phyloP scores from a whole-genome alignment of 768 basidiomycete genomes.

The Hemileccinum impolitum region DNA sequence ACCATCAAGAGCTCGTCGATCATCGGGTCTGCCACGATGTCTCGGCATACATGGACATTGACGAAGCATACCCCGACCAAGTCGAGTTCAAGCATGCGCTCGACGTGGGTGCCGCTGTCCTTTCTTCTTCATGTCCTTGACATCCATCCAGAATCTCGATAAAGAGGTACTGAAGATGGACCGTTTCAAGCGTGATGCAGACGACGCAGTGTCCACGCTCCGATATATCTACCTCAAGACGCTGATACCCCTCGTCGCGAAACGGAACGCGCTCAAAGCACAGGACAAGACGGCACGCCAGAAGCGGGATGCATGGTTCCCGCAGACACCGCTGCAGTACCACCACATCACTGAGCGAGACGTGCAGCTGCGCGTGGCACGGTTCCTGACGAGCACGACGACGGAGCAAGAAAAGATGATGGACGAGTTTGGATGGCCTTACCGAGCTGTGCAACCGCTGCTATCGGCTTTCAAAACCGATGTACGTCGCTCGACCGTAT shows the following conservation, averaged over 20 bases:
- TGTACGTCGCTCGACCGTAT: conserved; percentile 29
- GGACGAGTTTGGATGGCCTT: conserved; percentile 50
- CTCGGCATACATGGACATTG: conserved; percentile 28
- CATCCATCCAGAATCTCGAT: conserved; percentile 18
- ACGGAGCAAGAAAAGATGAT: conserved; percentile 45
- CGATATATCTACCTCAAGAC: conserved; percentile 32
- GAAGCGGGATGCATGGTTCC: conserved; percentile 31
- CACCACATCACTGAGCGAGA: conserved; percentile 36
- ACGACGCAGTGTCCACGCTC: conserved; percentile 27
- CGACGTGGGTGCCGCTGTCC: conserved; percentile 8
- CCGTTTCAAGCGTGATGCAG: conserved; percentile 21
- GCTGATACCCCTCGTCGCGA: conserved; percentile 15
- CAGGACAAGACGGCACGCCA: conserved; percentile 22
- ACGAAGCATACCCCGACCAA: conserved; percentile 22
- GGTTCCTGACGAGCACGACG: conserved; percentile 36
- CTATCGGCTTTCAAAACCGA: conserved; percentile 37
- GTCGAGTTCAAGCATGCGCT: conserved; percentile 26
- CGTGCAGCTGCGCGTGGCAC: conserved; percentile 47
- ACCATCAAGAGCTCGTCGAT: conserved; percentile 34
- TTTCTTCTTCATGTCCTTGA: neutral
- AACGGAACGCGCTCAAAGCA: conserved; percentile 8
- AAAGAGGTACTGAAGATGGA: conserved; percentile 13
- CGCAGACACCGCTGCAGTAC: conserved; percentile 27
- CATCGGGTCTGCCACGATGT: conserved; percentile 21
- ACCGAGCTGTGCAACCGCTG: conserved; percentile 45